These are phyloP conservation scores for Ceratocystis smalleyi DNA, from an alignment of 2,329 filamentous ascomycete genomes.

Conservation along the genomic window DNA sequence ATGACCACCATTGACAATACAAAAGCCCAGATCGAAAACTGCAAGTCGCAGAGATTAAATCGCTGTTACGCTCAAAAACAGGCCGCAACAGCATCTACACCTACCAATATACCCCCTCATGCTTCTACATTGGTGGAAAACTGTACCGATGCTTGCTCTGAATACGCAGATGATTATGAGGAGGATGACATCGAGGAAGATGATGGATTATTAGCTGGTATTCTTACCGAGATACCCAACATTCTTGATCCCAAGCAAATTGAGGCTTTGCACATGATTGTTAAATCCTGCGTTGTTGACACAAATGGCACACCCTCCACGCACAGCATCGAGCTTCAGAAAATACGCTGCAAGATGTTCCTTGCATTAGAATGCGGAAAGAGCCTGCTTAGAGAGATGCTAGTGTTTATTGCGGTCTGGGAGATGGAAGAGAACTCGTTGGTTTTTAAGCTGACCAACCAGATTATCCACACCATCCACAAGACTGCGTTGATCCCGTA, in stretches of 20 bases:
- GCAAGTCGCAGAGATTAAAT: conserved; percentile 28
- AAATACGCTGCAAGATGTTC: conserved; percentile 76
- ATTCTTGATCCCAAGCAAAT: conserved; percentile 91
- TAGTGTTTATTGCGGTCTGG: conserved; percentile 96
- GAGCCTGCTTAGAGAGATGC: conserved; percentile 72
- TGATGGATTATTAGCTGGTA: conserved; percentile 62
- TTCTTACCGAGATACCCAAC: conserved; percentile 85
- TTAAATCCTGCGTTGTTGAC: conserved; percentile 87
- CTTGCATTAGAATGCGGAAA: conserved; percentile 80
- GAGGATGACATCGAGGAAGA: conserved; percentile 52
- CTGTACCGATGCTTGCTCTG: conserved; percentile 14
- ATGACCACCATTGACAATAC: conserved; percentile 48
- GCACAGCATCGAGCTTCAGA: conserved; percentile 58
- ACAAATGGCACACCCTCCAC: conserved; percentile 36
- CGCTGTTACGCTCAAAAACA: conserved; percentile 11
- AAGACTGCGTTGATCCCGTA: conserved; percentile 81
- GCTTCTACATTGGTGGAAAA: conserved; percentile 9
- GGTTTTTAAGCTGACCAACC: conserved; percentile 91
- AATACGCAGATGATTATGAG: conserved; percentile 28
- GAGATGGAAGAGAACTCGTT: conserved; percentile 84
- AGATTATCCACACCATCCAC: conserved; percentile 86
- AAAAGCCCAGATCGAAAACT: conserved; percentile 42
- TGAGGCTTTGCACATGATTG: conserved; percentile 90
- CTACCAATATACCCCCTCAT: background rate
- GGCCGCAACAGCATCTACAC: conserved; percentile 6